Evolutionary conservation across 257 asterid species (phyloP), one percentile per base, ranked within the genome.

Genomic region (Solanum bulbocastanum): DNA sequence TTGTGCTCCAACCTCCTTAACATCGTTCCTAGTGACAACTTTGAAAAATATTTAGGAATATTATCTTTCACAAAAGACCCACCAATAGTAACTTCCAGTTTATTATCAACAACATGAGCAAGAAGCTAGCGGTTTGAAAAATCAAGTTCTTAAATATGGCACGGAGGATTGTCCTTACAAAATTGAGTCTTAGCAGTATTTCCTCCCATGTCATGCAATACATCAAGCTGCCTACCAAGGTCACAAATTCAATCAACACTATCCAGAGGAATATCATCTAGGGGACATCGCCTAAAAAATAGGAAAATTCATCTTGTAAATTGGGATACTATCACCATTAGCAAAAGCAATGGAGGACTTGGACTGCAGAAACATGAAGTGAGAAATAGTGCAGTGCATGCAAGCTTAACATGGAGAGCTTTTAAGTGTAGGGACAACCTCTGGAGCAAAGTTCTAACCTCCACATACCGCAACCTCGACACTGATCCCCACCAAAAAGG

Each of bases 181-280:
- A 52, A 52, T 52, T 0, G 1, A 52, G 62, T 6, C 2, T 6
- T 6, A 20, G 2, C 23, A 52, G 4, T 52, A 52, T 18, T 52
- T 18, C 62, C 62, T 18, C n/a, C 3, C n/a, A 52, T 52, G n/a
- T 18, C 4, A 52, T 52, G 62, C n/a, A 52, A 52, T 52, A 52
- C 62, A 52, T 52, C 10, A 52, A 52, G 1, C 10, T 6, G 1
- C 62, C 62, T 52, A 52, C n/a, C 10, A 16, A 52, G n/a, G 10
- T 52, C 62, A 52, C n/a, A 16, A 52, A 6, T 52, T 52, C 23
- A 18, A 16, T 52, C 18, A 52, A 18, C 1, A 52, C 10, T 52
- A 4, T 6, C 62, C 0, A 52, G 0, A 52, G n/a, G 2, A 52
- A 52, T 18, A 18, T 52, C n/a, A 52, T 52, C 10, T 0, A 2